Conservation (phyloP, 2,329 filamentous ascomycete genomes). For the Parasarocladium wereldwijsianum region DNA sequence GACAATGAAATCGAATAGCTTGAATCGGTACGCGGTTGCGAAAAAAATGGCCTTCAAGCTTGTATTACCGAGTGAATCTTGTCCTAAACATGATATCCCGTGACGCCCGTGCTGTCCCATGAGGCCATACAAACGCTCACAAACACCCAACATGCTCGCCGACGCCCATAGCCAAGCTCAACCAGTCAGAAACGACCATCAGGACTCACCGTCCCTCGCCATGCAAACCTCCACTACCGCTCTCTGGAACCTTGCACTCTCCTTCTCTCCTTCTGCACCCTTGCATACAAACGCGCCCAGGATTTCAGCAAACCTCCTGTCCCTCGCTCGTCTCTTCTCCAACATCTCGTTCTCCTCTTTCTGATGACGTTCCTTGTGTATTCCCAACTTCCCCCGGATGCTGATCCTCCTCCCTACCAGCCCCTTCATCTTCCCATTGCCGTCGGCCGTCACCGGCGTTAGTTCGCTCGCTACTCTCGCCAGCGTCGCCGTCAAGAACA, state of each 20-base stretch:
- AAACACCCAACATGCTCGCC: neutral
- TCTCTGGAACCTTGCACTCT: conserved; percentile 4
- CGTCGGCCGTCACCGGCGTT: conserved; percentile 20
- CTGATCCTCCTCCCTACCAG: conserved; percentile 25
- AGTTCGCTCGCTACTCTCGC: conserved; percentile 35
- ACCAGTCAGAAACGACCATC: neutral
- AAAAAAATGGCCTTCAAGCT: no score
- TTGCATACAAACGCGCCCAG: conserved; percentile 5
- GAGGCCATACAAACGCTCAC: neutral
- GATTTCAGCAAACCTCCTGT: conserved; percentile 7
- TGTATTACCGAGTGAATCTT: no score
- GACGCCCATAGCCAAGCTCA: neutral
- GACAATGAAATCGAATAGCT: no score
- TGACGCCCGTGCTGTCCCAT: no score
- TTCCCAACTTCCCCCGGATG: no score
- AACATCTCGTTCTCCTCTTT: conserved; percentile 5
- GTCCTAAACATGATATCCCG: no score
- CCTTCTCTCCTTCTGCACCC: conserved; percentile 4
- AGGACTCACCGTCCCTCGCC: conserved; percentile 5
- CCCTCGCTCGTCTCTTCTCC: conserved; percentile 4
- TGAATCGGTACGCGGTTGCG: no score
- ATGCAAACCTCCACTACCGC: conserved; percentile 5
- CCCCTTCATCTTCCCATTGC: conserved; percentile 15
- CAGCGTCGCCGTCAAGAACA: conserved; percentile 72
- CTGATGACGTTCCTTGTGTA: conserved; percentile 9